Conservation (phyloP, 2,329 filamentous ascomycete genomes). For the Colletotrichum sp. region DNA sequence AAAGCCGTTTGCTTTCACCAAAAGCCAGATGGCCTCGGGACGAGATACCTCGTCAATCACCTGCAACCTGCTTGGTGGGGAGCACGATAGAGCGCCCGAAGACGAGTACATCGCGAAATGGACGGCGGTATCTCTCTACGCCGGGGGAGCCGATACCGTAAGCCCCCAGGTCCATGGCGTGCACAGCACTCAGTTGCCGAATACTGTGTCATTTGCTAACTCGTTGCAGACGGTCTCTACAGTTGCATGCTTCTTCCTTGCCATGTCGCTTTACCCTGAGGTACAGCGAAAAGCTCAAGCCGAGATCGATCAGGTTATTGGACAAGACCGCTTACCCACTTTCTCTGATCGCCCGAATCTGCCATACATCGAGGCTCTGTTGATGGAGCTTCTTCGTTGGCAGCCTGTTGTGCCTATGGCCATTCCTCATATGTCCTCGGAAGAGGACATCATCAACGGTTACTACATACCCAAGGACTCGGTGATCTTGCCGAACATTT, state of each 20-base stretch:
- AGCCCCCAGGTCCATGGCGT: accelerated
- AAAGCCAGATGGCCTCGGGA: neutral
- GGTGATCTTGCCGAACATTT: slow-evolving; percentile 29
- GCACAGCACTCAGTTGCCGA: neutral
- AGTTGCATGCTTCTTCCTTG: slow-evolving; percentile 47
- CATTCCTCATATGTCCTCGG: slow-evolving; percentile 40
- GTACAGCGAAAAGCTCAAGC: slow-evolving; percentile 50
- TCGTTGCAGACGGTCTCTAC: slow-evolving; percentile 31
- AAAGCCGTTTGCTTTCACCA: slow-evolving; percentile 27
- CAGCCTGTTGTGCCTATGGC: slow-evolving; percentile 54
- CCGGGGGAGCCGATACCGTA: slow-evolving; percentile 19
- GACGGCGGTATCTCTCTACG: slow-evolving; percentile 10
- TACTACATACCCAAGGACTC: slow-evolving; percentile 7
- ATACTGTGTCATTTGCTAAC: neutral
- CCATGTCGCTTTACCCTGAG: slow-evolving; percentile 51
- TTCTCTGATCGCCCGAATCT: slow-evolving; percentile 53
- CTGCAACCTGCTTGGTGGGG: neutral
- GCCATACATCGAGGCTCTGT: slow-evolving; percentile 57
- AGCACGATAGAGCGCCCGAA: neutral
- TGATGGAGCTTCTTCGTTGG: slow-evolving; percentile 63
- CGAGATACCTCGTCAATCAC: neutral
- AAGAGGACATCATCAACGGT: neutral
- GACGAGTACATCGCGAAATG: neutral
- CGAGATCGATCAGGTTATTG: slow-evolving; percentile 57
- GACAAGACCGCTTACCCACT: slow-evolving; percentile 48